A percentile compares a stretch with the other conserved stretches of the same genome.
Conservation (phyloP, 495 filamentous ascomycete species). For the Penicillium steckii region DNA sequence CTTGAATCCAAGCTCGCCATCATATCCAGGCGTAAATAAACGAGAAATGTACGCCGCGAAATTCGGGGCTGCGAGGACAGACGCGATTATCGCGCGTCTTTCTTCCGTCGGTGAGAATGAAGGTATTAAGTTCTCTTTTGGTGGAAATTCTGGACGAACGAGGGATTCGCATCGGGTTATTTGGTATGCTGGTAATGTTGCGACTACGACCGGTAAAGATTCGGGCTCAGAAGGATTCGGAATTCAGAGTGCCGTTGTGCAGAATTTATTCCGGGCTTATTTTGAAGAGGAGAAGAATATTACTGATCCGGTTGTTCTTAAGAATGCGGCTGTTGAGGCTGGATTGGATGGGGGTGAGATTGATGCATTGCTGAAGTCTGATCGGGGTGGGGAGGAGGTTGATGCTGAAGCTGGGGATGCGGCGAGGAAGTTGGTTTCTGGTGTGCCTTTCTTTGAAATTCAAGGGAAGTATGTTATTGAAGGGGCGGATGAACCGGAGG, state of each 20-base stretch:
- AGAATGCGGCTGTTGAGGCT: conserved; percentile 59
- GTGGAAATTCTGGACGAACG: conserved; percentile 75
- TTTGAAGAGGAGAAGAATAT: conserved; percentile 80
- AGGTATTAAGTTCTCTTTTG: conserved; percentile 72
- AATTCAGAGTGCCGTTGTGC: conserved; percentile 62
- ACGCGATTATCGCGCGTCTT: conserved; percentile 59
- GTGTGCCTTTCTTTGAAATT: conserved; percentile 74
- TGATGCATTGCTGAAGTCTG: conserved; percentile 59
- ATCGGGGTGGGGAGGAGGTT: conserved; percentile 64
- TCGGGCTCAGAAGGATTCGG: conserved; percentile 11
- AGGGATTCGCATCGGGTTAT: conserved; percentile 74
- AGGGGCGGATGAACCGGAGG: conserved; percentile 62
- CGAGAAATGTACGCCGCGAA: conserved; percentile 47
- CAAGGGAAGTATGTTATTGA: conserved; percentile 61
- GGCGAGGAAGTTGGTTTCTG: conserved; percentile 55
- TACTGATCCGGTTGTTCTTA: conserved; percentile 59
- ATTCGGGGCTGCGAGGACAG: conserved; percentile 59
- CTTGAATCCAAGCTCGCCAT: conserved; percentile 65
- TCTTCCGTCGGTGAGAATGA: conserved; percentile 53
- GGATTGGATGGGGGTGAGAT: conserved; percentile 61
- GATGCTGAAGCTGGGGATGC: conserved; percentile 67
- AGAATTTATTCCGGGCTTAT: conserved; percentile 68
- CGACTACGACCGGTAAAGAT: conserved; percentile 30
- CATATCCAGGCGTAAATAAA: conserved; percentile 56
- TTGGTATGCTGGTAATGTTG: conserved; percentile 62